phyloP scores from a whole-genome alignment of 2,329 filamentous ascomycete species.

The Microthyrium microscopicum region DNA sequence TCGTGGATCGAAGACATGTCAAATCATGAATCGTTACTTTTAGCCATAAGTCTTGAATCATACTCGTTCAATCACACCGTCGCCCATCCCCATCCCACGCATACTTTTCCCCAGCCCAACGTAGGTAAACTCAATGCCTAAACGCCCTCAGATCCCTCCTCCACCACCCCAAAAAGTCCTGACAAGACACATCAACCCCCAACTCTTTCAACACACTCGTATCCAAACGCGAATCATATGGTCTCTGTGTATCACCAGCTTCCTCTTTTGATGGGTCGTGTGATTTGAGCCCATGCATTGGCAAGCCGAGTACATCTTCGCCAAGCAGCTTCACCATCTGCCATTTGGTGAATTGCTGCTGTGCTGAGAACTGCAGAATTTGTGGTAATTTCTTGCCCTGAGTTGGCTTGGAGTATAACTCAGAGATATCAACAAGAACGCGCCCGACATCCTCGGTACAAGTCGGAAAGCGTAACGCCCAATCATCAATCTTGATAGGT shows the following conservation, averaged over 20 bases:
- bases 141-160: conserved; percentile 16
- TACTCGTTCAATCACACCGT: no score
- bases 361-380: conserved; percentile 71
- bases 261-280: conserved; percentile 45
- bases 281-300: conserved; percentile 46
- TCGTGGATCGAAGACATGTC: no score
- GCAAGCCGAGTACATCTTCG: conserved; percentile 55
- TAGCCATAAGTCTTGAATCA: no score
- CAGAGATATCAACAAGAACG: conserved; percentile 58
- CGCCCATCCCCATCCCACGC: no score
- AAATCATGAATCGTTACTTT: no score
- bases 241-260: conserved; percentile 60
- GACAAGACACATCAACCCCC: conserved; percentile 56
- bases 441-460: conserved; percentile 77
- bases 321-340: conserved; percentile 67
- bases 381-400: conserved; percentile 38
- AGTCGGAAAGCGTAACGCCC: conserved; percentile 69
- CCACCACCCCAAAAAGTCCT: conserved; percentile 74
- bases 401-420: conserved; percentile 42
- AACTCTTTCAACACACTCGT: conserved; percentile 56
- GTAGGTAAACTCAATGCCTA: conserved; percentile 8
- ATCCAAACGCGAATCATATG: conserved; percentile 78
- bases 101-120: no score
- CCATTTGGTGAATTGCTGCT: conserved; percentile 78
- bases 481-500: conserved; percentile 67